Evolutionary conservation across 2,329 filamentous ascomycete genomes (phyloP), one percentile per base, ranked within the genome.

Genomic region (Colletotrichum australisinense): DNA sequence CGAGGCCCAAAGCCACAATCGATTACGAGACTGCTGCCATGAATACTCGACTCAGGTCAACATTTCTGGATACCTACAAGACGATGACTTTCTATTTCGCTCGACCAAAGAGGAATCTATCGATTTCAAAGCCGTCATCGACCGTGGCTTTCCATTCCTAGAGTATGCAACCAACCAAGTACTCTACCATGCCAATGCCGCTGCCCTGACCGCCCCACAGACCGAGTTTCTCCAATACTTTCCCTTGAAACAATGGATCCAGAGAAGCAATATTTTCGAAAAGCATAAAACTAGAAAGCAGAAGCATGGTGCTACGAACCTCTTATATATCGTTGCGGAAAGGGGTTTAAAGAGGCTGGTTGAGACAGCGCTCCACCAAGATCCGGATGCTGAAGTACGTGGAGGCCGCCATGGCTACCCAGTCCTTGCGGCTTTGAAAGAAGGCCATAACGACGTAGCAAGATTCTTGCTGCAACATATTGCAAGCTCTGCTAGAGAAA

Each of bases 321-420:
- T 70, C 1, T 2, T 52, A 1, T 70, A 66, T 5, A 53, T 70
- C 6, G 19, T 57, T 7, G 24, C 67, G 0, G 38, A 35, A 0
- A 12, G 26, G 0, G 62, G 28, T 0, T 1, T 35, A 0, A 9
- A 11, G 2, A 3, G 1, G 0, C 53, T 69, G 1, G 38, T 58
- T 0, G 1, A 52, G 9, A 7, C 0, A 3, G 2, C 0, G 2
- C 42, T 42, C 1, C 6, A 3, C 3, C 4, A 0, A 0, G 1
- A 28, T 16, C 3, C 12, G 4, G 1, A 26, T 4, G 12, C 8
- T 1, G 52, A 26, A 0, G 0, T 6, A 12, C 1, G 1, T 0
- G 52, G 35, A 1, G 52, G 52, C 3, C 26, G 35, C 2, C 19
- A 53, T 1, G 3, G 5, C 1, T 52, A 22, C 1, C 60, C 67